Base-by-base conservation (phyloP, 352 stramenopile species). In the Pythium vanterpoolii region DNA sequence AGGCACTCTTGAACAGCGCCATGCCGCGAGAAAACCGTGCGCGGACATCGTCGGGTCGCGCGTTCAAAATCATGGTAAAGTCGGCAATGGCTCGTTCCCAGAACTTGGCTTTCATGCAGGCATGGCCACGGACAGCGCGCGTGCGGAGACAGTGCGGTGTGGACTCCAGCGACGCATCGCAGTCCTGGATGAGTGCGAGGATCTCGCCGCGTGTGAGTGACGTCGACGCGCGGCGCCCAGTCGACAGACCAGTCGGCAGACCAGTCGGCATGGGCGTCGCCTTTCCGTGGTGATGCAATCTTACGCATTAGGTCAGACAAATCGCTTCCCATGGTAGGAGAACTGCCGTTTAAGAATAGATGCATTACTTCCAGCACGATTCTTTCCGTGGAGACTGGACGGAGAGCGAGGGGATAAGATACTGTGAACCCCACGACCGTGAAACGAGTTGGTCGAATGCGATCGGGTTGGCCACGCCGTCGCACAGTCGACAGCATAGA, bases 1-100 rank as follows among this genome's bases (percentile, higher is more conserved):
- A 64, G 3, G 66, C 77, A 19, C 57, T 68, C 38, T 83, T 80
- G 66, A 89, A 90, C 31, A 83, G 59, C 27, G 79, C 79, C 80
- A 90, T 92, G 38, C 79, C 79, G 6, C 83, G 83, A 53, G 77
- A 89, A 56, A 92, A 92, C 1, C 77, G 71, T 1, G 70, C 74
- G 56, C 85, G 76, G 46, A 87, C 53, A 64, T 93, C 81, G 28
- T 85, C 78, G 1, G 76, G 66, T 24, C 76, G 74, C 7, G 34
- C 61, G 1, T 66, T 46, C 13, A 93, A 55, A 36, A 90, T 79
- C 24, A 62, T 62, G 1, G 66, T 74, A 54, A 93, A 89, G 67
- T 93, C 80, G 4, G 47, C 49, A 4, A 84, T 62, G 4, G 78
- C 79, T 38, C 72, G 52, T 10, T 76, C 64, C 76, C 77, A 93